Evolutionary conservation across 2,329 filamentous ascomycete species (phyloP), one percentile per base, ranked within the genome.

Genomic region (Ophiosphaerella herpotricha): DNA sequence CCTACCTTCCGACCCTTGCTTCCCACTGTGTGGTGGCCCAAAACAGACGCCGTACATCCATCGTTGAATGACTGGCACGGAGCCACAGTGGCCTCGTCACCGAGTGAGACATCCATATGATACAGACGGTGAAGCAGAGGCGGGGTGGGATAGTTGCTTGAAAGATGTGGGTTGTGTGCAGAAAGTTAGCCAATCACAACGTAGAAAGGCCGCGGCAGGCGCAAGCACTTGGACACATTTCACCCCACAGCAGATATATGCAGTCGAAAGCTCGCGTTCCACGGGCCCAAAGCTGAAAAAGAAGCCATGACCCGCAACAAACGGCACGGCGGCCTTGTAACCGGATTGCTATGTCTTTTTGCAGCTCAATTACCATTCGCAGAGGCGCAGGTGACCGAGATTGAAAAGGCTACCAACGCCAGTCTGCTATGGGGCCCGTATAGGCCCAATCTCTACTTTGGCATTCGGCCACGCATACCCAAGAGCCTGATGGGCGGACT

Each of bases 361-460:
- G 41, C 61, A 7, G 44, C 63, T 26, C 64, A 66, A 60, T 63
- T 61, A 50, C 55, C 66, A 18, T 39, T 63, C 34, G 52, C 42
- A 5, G 51, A 51, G 35, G 68, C 71, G 54, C 69, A 72, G 59
- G 66, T 67, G 52, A 65, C 67, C 16, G 69, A 71, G 24, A 69
- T 74, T 11, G 67, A 73, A 38, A 76, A 75, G 64, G 77, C 79
- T 21, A 82, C 78, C 61, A 96, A 97, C 74, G 83, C 95, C 67
- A 93, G 88, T 67, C 80, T 99, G 63, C 81, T 97, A 78, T 99
- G 94, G 94, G 94, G 94, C 0, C 91, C 94, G 1, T 99, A 97
- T 77, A 85, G 90, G 61, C 89, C 93, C 0, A 97, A 97, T 67
- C 75, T 97, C 38, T 97, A 97, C 75, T 97, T 97, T 78, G 93